Base-by-base conservation (phyloP, 441 rosid species). In the Capsella rubella region DNA sequence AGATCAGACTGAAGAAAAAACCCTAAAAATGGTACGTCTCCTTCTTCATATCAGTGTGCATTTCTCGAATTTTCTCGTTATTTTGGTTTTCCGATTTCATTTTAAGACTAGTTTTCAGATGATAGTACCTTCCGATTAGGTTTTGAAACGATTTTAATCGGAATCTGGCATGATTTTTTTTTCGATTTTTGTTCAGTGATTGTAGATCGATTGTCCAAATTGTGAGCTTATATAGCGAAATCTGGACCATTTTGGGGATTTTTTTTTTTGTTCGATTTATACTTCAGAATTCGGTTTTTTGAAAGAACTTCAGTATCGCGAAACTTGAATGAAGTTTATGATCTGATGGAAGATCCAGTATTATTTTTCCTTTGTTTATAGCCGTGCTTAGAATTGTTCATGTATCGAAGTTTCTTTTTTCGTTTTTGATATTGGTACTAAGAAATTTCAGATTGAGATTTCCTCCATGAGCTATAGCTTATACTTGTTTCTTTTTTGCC, bases 21-120 rank as follows among this genome's bases (percentile, higher is more conserved):
- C 56, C 73, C 58, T 21, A 46, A 59, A 18, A 43, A 77, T 77
- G 80, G 80, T 77, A 71, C 4, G 40, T 27, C 10, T 42, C 4
- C n/a, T 6, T 31, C 72, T 15, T 35, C 31, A 37, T 4, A 47
- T 5, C 45, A 46, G 2, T 31, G 52, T 16, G 34, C 42, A 10
- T 58, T 27, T 25, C 65, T 77, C 31, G 16, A 43, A 14, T 58
- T 40, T 42, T 32, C 47, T 2, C 37, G 27, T 57, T 76, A 27
- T 49, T 55, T 29, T 31, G 71, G 47, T 76, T 37, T 64, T 25
- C 40, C 31, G 72, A 64, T 64, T 77, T 3, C 8, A 31, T 39
- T 58, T 58, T 29, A 39, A 50, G 60, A 35, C 15, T 34, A 8
- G 5, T 15, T 18, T 18, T 29, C 61, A 10, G 27, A 52, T 50